Evolutionary conservation across 2,329 filamentous ascomycete genomes (phyloP).

Genomic region (Trichoderma sp.): DNA sequence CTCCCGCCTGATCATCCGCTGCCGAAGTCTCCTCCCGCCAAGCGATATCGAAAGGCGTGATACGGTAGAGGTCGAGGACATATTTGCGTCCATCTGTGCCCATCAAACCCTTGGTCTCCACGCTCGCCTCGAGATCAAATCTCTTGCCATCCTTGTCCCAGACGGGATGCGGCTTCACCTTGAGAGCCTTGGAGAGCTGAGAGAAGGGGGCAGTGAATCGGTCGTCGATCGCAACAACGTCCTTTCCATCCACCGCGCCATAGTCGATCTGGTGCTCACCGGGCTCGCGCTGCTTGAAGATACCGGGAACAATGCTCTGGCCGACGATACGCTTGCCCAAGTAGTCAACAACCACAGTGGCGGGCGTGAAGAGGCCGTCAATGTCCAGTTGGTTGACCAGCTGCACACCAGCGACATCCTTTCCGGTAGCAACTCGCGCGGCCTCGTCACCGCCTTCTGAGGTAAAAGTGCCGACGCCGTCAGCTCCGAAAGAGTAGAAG

Average conservation of each 20-base stretch:
- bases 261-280: conserved; percentile 99
- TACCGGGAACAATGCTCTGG: conserved; percentile 96
- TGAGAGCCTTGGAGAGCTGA: conserved; percentile 86
- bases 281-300: conserved; percentile 97
- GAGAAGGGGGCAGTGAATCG: conserved; percentile 82
- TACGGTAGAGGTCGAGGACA: conserved; percentile 92
- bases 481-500: conserved; percentile 97
- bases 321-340: conserved; percentile 95
- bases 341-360: conserved; percentile 95
- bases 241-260: conserved; percentile 95
- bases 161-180: conserved; percentile 91
- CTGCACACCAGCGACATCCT: conserved; percentile 92
- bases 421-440: conserved; percentile 91
- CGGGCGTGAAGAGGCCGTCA: conserved; percentile 88
- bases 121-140: conserved; percentile 90
- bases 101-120: conserved; percentile 96
- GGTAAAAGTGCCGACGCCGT: conserved; percentile 95
- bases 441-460: conserved; percentile 96
- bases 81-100: conserved; percentile 97
- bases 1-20: conserved; percentile 47
- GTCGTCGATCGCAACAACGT: conserved; percentile 88
- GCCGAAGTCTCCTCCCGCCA: conserved; percentile 80
- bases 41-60: conserved; percentile 85
- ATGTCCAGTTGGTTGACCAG: conserved; percentile 97
- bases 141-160: conserved; percentile 96